Base-by-base conservation (phyloP, 176 grass and related monocot genomes). In the Musa acuminata region DNA sequence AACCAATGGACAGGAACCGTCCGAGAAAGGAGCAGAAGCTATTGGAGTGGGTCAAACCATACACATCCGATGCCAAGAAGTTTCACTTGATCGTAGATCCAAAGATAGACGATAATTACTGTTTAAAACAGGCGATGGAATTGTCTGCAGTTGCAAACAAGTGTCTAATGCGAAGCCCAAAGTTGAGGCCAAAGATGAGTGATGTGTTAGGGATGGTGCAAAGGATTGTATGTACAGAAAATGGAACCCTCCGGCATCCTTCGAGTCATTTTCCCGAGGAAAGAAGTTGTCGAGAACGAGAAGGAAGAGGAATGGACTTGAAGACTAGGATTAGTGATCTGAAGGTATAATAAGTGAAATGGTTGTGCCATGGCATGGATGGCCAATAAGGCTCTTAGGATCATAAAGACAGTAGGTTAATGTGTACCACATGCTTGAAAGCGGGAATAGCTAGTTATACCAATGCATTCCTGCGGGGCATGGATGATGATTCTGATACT, bases 161-260 rank as follows among this genome's bases (percentile, higher is more conserved):
- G 63, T 98, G 94, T 50, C 77, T 98, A 29, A 72, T 87, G 55
- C 94, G 94, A 16, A 80, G 88, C 16, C 77, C 88, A 6, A 93
- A 66, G 69, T 78, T 87, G 8, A 82, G 88, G 51, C 94, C 94
- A 1, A 98, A 91, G 84, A 98, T 93, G 90, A 98, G 94, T 0
- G 86, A 98, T 82, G 94, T 98, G 24, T 24, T 91, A 53, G 84
- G 89, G 52, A 98, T 93, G 94, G 84, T 98, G 49, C 79, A 87
- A 79, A 93, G 86, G 72, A 93, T 98, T 2, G 19, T 98, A 0
- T 2, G 19, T 93, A 0, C 84, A 89, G 26, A 88, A 84, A 50
- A 82, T 8, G 88, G 88, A 71, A 74, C 82, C 12, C 94, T 75
- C 0, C 87, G 87, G 49, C 85, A 64, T 73, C 83, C 81, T 50